These are phyloP conservation scores for Parachaetomium inaequale DNA, from an alignment of 495 filamentous ascomycete genomes.

Conservation along the genomic window DNA sequence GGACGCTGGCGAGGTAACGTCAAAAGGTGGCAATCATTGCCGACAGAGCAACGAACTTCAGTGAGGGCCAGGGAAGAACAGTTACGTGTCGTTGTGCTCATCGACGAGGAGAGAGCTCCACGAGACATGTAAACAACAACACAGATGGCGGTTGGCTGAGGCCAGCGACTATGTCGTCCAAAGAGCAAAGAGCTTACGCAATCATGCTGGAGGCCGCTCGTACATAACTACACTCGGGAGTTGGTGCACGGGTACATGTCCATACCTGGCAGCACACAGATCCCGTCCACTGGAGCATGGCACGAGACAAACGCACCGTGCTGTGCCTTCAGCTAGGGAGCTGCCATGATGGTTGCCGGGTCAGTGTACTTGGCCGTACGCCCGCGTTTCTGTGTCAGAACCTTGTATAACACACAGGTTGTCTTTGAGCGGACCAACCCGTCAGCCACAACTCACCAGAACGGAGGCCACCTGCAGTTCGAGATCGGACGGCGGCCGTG, in stretches of 20 bases:
- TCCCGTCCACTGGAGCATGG: neutral
- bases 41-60: too few relatives aligned
- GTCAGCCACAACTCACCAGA: neutral
- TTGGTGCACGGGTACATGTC: neutral
- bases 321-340: neutral
- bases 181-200: conserved; percentile 1
- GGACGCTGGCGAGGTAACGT: too few relatives aligned
- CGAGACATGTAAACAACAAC: neutral
- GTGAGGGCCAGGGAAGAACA: too few relatives aligned
- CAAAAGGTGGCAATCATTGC: too few relatives aligned
- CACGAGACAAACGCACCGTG: neutral
- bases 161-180: neutral
- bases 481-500: neutral
- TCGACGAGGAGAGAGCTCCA: too few relatives aligned
- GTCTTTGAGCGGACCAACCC: too few relatives aligned
- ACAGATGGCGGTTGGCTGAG: neutral
- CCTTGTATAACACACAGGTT: too few relatives aligned
- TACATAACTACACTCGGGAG: neutral
- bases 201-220: neutral
- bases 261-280: neutral
- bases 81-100: too few relatives aligned
- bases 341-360: neutral
- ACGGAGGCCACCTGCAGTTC: neutral
- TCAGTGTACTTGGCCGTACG: neutral
- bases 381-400: neutral